Base-by-base conservation (phyloP, 1,284 basidiomycete species). In the Cutaneotrichosporon dermatis region DNA sequence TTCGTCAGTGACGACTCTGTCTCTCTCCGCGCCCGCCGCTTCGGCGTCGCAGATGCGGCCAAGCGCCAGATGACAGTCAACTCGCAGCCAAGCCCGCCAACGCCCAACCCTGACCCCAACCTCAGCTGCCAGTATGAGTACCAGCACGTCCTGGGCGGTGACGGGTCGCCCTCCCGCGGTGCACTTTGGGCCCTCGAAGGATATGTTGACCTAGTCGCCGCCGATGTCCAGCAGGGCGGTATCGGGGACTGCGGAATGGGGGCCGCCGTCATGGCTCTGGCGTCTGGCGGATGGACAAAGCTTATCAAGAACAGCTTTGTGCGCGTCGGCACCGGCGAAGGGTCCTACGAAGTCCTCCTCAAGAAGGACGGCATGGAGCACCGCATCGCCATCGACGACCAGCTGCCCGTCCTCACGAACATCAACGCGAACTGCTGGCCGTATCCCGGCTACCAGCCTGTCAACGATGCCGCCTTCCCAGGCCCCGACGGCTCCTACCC, bases 241-340 rank as follows among this genome's bases (percentile, higher is more conserved):
- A 66, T 66, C 33, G 65, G 65, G n/a, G 58, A 66, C 60, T 66
- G 65, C 34, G 65, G 65, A 16, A 60, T 66, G 58, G 65, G 65
- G 4, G 58, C 62, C 6, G 53, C 62, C 4, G 41, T 66, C 54
- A 59, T 62, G 59, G 52, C 61, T 1, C 55, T 65, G 13, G 61
- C 59, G 0, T 44, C 12, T 3, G 52, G 50, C 11, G 59, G 64
- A 3, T 65, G 64, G 64, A 65, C 61, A 1, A 13, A 33, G 4
- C 59, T 59, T 49, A 44, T 65, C 46, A 60, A 50, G 49, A 33
- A 40, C 46, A 57, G 51, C 42, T 60, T 65, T 42, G 15, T 57
- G 25, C 43, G 39, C 25, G 7, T 5, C 13, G 45, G 36, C 34
- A 49, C 42, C 51, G 44, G 40, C n/a, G 56, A 49, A 7, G 42